Percentiles rank a stretch among this genome's conserved stretches.
phyloP scores from a whole-genome alignment of 441 rosid genomes.

The Pelargonium citronellum region DNA sequence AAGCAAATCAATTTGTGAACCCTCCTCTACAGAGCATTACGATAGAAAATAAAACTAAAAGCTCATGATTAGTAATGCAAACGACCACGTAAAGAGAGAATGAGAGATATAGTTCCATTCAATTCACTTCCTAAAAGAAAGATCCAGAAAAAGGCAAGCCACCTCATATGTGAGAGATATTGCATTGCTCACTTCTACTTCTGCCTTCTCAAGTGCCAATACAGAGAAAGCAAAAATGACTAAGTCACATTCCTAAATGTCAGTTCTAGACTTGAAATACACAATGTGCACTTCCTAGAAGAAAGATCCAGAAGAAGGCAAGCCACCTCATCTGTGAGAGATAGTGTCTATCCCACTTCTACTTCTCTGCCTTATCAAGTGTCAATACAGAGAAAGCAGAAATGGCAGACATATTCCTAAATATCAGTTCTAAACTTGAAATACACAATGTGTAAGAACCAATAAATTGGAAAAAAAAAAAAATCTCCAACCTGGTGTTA shows the following conservation, averaged over 20 bases:
- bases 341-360: no score
- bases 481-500: conserved; percentile 45
- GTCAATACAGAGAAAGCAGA: no score
- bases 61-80: conserved; percentile 7
- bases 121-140: no score
- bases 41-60: background rate
- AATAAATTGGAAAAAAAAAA: conserved; percentile 3
- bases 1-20: conserved; percentile 25
- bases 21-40: conserved; percentile 10
- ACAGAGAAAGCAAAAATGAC: background rate
- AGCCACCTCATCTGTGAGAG: no score
- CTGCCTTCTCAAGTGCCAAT: background rate
- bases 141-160: no score
- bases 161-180: no score
- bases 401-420: background rate
- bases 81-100: background rate
- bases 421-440: background rate
- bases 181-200: no score
- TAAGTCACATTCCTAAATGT: background rate
- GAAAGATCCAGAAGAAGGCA: no score
- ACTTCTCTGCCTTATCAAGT: no score
- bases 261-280: background rate
- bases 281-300: background rate
- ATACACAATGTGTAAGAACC: background rate
- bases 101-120: background rate